A percentile compares a stretch with the other conserved stretches of the same genome.
Conservation (phyloP, 805 yeast species). For the Yarrowia sp. region DNA sequence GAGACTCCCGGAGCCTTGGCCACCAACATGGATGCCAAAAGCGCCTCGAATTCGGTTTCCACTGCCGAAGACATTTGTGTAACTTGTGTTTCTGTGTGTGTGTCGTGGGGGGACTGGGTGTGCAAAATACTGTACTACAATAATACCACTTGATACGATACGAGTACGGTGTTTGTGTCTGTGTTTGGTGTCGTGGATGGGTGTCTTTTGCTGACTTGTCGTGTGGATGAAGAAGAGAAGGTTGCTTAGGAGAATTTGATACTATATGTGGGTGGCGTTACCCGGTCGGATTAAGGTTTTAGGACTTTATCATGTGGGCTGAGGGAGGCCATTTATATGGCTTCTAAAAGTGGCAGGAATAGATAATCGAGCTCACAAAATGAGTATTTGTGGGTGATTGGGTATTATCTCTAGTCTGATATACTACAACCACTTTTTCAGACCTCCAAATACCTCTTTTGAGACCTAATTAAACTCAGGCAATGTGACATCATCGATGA, state of each 20-base stretch:
- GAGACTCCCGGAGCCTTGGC: slow-evolving; percentile 83
- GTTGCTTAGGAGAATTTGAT: background rate
- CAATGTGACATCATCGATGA: too few relatives aligned
- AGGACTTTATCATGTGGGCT: background rate
- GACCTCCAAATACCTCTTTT: too few relatives aligned
- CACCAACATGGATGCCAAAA: slow-evolving; percentile 45
- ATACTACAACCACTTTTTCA: too few relatives aligned
- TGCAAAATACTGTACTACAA: slow-evolving; percentile 32
- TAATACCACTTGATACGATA: slow-evolving; percentile 37
- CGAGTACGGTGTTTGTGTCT: slow-evolving; percentile 31
- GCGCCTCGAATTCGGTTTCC: slow-evolving; percentile 38
- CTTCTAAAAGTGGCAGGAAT: too few relatives aligned
- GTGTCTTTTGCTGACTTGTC: slow-evolving; percentile 1
- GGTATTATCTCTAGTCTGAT: too few relatives aligned
- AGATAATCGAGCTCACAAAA: too few relatives aligned
- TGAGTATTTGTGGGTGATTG: too few relatives aligned
- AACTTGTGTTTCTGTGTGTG: slow-evolving; percentile 1
- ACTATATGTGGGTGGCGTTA: background rate
- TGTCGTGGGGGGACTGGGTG: background rate
- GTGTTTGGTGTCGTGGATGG: background rate
- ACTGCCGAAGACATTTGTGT: slow-evolving; percentile 37
- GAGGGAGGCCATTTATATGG: too few relatives aligned
- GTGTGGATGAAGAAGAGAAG: slow-evolving; percentile 11
- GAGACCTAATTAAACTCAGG: too few relatives aligned
- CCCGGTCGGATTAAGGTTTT: slow-evolving; percentile 8